phyloP scores from a whole-genome alignment of 805 yeast genomes.

The Sugiyamaella smithiae region DNA sequence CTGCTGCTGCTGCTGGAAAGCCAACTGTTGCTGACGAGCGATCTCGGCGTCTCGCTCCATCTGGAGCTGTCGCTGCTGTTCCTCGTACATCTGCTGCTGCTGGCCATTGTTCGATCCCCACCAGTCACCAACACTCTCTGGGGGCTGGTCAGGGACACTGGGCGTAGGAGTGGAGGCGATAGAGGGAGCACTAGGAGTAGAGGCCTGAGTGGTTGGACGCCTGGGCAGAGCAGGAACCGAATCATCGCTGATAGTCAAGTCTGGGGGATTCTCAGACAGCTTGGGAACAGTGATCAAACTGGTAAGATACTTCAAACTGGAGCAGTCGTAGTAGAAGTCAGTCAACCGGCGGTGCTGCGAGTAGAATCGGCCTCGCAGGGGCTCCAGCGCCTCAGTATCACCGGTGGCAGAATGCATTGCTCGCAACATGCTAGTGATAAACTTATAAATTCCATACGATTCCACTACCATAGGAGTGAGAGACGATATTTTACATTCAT shows the following conservation, averaged over 20 bases:
- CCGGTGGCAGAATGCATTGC: slow-evolving; percentile 76
- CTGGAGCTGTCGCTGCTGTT: slow-evolving; percentile 58
- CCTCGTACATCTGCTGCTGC: slow-evolving; percentile 51
- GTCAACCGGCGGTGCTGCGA: slow-evolving; percentile 67
- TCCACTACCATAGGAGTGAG: slow-evolving; percentile 89
- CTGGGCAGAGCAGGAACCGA: slow-evolving; percentile 40
- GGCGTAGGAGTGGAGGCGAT: slow-evolving; percentile 32
- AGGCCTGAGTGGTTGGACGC: slow-evolving; percentile 35
- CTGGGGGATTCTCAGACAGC: slow-evolving; percentile 58
- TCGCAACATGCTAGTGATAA: slow-evolving; percentile 83
- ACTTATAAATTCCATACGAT: slow-evolving; percentile 88
- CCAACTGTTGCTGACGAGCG: slow-evolving; percentile 63
- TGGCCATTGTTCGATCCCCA: slow-evolving; percentile 39
- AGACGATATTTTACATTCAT: slow-evolving; percentile 79
- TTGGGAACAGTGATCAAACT: slow-evolving; percentile 79
- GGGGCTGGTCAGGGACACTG: slow-evolving; percentile 28
- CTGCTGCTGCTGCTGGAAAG: slow-evolving; percentile 63
- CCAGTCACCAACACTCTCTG: slow-evolving; percentile 41
- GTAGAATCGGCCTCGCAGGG: slow-evolving; percentile 66
- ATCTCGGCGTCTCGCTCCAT: slow-evolving; percentile 64
- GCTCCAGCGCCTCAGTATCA: slow-evolving; percentile 71
- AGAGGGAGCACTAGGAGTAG: slow-evolving; percentile 26
- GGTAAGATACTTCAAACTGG: slow-evolving; percentile 75
- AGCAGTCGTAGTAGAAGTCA: slow-evolving; percentile 88
- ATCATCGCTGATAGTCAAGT: slow-evolving; percentile 48